Percentiles rank a stretch among this genome's conserved stretches.
Evolutionary conservation across 2,329 filamentous ascomycete species (phyloP).

Genomic region (Stemphylium vesicarium): DNA sequence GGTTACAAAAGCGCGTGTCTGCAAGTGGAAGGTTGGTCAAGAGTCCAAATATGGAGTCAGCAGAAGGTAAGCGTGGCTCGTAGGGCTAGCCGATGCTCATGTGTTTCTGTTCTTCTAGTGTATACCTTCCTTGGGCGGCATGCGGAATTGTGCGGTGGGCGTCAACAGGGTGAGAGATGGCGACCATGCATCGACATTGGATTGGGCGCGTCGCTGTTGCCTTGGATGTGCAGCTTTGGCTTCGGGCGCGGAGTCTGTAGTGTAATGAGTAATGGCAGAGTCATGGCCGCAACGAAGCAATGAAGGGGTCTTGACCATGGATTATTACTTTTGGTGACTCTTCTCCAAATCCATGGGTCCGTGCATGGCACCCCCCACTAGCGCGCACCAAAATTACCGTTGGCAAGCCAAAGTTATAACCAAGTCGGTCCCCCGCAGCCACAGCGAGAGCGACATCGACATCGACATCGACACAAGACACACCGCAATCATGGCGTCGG

Average conservation of each 20-base stretch:
- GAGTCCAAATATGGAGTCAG: slow-evolving; percentile 32
- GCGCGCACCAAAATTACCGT: slow-evolving; percentile 18
- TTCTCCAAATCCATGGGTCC: slow-evolving; percentile 5
- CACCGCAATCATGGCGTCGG: slow-evolving; percentile 77
- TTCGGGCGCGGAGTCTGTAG: background rate
- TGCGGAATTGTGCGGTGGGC: slow-evolving; percentile 40
- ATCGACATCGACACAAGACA: slow-evolving; percentile 26
- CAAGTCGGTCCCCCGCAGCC: slow-evolving; percentile 15
- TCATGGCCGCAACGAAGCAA: too few relatives aligned
- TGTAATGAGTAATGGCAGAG: background rate
- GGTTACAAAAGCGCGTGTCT: slow-evolving; percentile 50
- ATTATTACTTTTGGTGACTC: background rate
- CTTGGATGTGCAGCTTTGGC: slow-evolving; percentile 1
- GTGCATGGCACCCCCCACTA: slow-evolving; percentile 11
- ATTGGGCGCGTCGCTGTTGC: background rate
- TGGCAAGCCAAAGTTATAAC: slow-evolving; percentile 1
- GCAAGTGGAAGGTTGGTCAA: slow-evolving; percentile 51
- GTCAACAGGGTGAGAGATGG: slow-evolving; percentile 33
- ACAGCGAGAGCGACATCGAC: slow-evolving; percentile 22
- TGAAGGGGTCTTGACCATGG: too few relatives aligned
- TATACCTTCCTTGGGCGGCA: slow-evolving; percentile 43
- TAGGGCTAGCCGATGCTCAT: slow-evolving; percentile 39
- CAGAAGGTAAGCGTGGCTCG: slow-evolving; percentile 46
- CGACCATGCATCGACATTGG: slow-evolving; percentile 6
- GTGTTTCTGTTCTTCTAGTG: slow-evolving; percentile 37